Percentiles rank a stretch among this genome's conserved stretches.
These are phyloP conservation scores for Penicillium freii DNA, from an alignment of 2,329 filamentous ascomycete genomes.

Conservation along the genomic window DNA sequence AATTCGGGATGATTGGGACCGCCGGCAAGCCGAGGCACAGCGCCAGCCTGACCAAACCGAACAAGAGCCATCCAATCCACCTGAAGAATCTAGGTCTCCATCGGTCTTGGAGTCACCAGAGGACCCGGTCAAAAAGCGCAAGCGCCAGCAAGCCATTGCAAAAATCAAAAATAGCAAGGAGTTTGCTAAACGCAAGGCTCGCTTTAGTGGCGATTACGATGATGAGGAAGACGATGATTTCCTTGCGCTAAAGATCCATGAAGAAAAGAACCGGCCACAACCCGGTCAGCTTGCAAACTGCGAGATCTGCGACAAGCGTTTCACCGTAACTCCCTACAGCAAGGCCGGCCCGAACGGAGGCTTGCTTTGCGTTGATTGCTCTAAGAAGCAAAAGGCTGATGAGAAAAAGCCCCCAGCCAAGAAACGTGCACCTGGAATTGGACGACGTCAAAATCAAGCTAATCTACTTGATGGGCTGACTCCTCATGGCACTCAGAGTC, in stretches of 20 bases:
- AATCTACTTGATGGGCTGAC: slow-evolving; percentile 73
- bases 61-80: slow-evolving; percentile 33
- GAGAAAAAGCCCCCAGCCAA: slow-evolving; percentile 58
- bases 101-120: slow-evolving; percentile 23
- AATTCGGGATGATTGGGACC: slow-evolving; percentile 59
- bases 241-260: slow-evolving; percentile 52
- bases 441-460: slow-evolving; percentile 75
- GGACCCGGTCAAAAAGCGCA: slow-evolving; percentile 54
- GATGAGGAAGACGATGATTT: slow-evolving; percentile 48
- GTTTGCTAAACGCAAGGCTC: slow-evolving; percentile 46
- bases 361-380: slow-evolving; percentile 79
- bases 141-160: slow-evolving; percentile 51
- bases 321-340: slow-evolving; percentile 89
- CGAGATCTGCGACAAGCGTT: slow-evolving; percentile 78
- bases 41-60: slow-evolving; percentile 32
- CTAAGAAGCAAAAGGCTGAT: slow-evolving; percentile 68
- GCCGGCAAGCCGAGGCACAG: slow-evolving; percentile 51
- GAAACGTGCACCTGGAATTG: slow-evolving; percentile 55
- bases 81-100: slow-evolving; percentile 36
- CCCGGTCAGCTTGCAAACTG: slow-evolving; percentile 89
- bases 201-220: slow-evolving; percentile 43
- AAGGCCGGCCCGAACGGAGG: slow-evolving; percentile 79
- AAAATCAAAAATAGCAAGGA: slow-evolving; percentile 54
- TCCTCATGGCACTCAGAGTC: slow-evolving; percentile 42
- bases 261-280: slow-evolving; percentile 57